Percentiles rank a stretch among this genome's conserved stretches.
Evolutionary conservation across 2,329 filamentous ascomycete genomes (phyloP).

Genomic region (Epichloe gansuensis): DNA sequence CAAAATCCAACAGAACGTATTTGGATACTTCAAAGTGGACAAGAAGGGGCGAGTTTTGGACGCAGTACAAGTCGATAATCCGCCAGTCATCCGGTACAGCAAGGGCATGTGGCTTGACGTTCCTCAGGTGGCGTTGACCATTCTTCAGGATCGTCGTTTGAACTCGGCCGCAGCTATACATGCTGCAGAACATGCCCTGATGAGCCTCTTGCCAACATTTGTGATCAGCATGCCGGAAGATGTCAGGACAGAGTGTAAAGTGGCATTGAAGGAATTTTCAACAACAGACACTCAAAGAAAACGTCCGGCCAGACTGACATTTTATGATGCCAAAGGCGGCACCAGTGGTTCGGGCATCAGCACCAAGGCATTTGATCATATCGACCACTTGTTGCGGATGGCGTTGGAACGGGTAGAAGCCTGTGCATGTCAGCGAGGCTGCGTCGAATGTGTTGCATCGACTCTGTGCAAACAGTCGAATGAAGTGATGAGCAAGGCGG

Average conservation of each 20-base stretch:
- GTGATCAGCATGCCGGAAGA: slow-evolving; percentile 84
- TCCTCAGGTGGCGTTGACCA: slow-evolving; percentile 64
- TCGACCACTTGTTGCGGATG: slow-evolving; percentile 64
- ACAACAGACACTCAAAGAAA: slow-evolving; percentile 58
- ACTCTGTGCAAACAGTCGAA: slow-evolving; percentile 79
- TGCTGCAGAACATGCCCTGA: slow-evolving; percentile 82
- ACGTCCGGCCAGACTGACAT: slow-evolving; percentile 75
- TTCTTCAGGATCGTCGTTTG: slow-evolving; percentile 58
- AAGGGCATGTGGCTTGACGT: slow-evolving; percentile 97
- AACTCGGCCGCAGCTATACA: slow-evolving; percentile 87
- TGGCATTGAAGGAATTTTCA: slow-evolving; percentile 75
- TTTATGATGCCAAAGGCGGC: slow-evolving; percentile 92
- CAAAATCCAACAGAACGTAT: slow-evolving; percentile 77
- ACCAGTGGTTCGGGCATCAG: slow-evolving; percentile 73
- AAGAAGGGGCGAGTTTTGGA: slow-evolving; percentile 75
- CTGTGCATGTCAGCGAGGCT: slow-evolving; percentile 70
- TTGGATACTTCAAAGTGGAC: slow-evolving; percentile 97
- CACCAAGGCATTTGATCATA: slow-evolving; percentile 86
- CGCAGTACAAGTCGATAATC: slow-evolving; percentile 85
- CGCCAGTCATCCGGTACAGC: slow-evolving; percentile 70
- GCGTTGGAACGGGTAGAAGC: slow-evolving; percentile 64
- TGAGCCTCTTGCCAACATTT: slow-evolving; percentile 80
- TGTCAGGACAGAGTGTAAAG: slow-evolving; percentile 89
- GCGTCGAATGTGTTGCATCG: slow-evolving; percentile 79
- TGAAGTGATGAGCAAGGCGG: slow-evolving; percentile 87